Evolutionary conservation across 371 early-diverging fungal species (phyloP).

Genomic region (Circinella minor): DNA sequence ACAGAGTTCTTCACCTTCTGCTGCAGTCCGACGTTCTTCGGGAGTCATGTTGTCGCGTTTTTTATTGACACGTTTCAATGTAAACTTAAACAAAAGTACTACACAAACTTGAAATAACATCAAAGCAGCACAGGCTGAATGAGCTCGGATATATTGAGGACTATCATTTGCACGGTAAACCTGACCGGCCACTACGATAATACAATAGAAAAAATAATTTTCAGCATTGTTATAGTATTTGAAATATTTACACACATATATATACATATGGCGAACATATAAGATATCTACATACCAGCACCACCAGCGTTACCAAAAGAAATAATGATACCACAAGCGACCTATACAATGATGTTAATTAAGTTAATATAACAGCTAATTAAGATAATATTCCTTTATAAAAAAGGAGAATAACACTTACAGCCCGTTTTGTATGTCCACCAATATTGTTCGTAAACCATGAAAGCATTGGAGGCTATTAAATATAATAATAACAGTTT

Average conservation of each 20-base stretch:
- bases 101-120: slow-evolving; percentile 44
- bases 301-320: slow-evolving; percentile 49
- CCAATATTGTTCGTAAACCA: slow-evolving; percentile 68
- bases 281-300: no score
- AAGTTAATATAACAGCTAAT: no score
- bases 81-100: slow-evolving; percentile 46
- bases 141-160: slow-evolving; percentile 55
- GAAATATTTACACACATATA: slow-evolving; percentile 31
- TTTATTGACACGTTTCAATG: slow-evolving; percentile 51
- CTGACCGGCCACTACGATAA: slow-evolving; percentile 52
- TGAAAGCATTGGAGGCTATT: slow-evolving; percentile 56
- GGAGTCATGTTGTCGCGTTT: slow-evolving; percentile 57
- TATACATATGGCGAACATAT: no score
- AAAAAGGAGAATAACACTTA: slow-evolving; percentile 30
- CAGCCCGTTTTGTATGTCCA: slow-evolving; percentile 69
- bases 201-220: slow-evolving; percentile 14
- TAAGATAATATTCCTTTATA: no score
- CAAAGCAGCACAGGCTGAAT: slow-evolving; percentile 46
- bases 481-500: slow-evolving; percentile 43
- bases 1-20: slow-evolving; percentile 50
- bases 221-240: no score
- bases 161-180: slow-evolving; percentile 64
- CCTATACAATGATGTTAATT: no score
- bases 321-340: slow-evolving; percentile 49
- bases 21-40: slow-evolving; percentile 52